These are phyloP conservation scores for Dothistroma septosporum DNA, from an alignment of 2,329 filamentous ascomycete species.

Conservation along the genomic window DNA sequence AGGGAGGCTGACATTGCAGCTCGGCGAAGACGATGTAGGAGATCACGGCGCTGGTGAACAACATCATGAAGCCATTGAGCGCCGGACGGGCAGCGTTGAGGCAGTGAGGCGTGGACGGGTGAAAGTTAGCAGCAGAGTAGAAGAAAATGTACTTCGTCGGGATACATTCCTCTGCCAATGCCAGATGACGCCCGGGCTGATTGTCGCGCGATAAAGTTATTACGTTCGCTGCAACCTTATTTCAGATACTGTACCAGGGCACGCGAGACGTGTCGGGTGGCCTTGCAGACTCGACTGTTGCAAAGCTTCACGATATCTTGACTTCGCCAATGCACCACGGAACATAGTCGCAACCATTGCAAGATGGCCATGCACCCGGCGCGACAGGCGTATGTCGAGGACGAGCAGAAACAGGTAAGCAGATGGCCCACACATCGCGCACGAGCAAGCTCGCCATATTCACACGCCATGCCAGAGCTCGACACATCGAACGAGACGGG, in stretches of 20 bases:
- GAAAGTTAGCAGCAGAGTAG: neutral
- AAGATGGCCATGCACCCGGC: constrained; percentile 61
- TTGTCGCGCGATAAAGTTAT: neutral
- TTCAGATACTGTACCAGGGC: neutral
- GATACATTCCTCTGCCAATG: neutral
- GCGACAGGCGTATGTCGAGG: constrained; percentile 90
- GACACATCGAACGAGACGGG: constrained; percentile 11
- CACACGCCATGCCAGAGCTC: constrained; percentile 29
- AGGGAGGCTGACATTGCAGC: constrained; percentile 27
- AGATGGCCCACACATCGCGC: constrained; percentile 9
- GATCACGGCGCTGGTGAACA: constrained; percentile 20
- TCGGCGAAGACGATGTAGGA: constrained; percentile 18
- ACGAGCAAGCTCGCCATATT: constrained; percentile 28
- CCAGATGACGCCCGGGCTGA: neutral
- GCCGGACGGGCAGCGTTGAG: neutral
- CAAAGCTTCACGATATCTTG: constrained; percentile 1
- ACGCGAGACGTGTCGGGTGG: neutral
- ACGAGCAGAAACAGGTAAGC: constrained; percentile 61
- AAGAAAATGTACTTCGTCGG: neutral
- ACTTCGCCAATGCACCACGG: neutral
- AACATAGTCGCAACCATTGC: neutral
- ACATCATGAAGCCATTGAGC: constrained; percentile 13
- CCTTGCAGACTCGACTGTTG: neutral
- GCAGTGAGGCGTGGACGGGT: neutral
- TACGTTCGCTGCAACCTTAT: neutral